Conservation (phyloP, 108 stramenopile genomes). For the Skeletonema tropicum region DNA sequence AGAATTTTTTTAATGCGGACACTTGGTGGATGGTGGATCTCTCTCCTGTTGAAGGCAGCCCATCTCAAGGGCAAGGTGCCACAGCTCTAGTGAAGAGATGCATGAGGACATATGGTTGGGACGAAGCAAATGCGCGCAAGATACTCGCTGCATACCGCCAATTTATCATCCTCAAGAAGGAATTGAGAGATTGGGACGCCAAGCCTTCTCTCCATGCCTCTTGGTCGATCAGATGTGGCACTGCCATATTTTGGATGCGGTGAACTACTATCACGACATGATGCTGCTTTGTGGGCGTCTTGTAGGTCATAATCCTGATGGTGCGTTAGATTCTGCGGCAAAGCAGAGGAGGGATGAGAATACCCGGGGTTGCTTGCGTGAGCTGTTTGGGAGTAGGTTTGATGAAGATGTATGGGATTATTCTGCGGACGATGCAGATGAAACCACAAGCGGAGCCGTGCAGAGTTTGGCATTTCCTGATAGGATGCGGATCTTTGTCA, state of each 20-base stretch:
- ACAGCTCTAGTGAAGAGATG: too few relatives aligned
- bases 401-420: slow-evolving; percentile 68
- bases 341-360: slow-evolving; percentile 53
- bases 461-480: too few relatives aligned
- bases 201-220: slow-evolving; percentile 59
- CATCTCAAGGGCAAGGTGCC: too few relatives aligned
- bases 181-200: slow-evolving; percentile 70
- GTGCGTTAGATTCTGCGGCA: slow-evolving; percentile 48
- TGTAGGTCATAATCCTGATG: slow-evolving; percentile 67
- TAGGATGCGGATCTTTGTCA: too few relatives aligned
- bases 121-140: slow-evolving; percentile 53
- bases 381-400: slow-evolving; percentile 52
- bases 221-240: slow-evolving; percentile 80
- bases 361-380: slow-evolving; percentile 59
- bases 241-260: slow-evolving; percentile 64
- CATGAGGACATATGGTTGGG: slow-evolving; percentile 57
- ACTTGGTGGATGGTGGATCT: too few relatives aligned
- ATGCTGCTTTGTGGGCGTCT: slow-evolving; percentile 67
- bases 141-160: slow-evolving; percentile 67
- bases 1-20: too few relatives aligned
- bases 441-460: too few relatives aligned
- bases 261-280: slow-evolving; percentile 68
- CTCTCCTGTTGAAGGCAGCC: too few relatives aligned
- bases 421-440: too few relatives aligned
- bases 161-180: slow-evolving; percentile 73